phyloP scores from a whole-genome alignment of 2,329 filamentous ascomycete species.

The Bipolaris sorokiniana region DNA sequence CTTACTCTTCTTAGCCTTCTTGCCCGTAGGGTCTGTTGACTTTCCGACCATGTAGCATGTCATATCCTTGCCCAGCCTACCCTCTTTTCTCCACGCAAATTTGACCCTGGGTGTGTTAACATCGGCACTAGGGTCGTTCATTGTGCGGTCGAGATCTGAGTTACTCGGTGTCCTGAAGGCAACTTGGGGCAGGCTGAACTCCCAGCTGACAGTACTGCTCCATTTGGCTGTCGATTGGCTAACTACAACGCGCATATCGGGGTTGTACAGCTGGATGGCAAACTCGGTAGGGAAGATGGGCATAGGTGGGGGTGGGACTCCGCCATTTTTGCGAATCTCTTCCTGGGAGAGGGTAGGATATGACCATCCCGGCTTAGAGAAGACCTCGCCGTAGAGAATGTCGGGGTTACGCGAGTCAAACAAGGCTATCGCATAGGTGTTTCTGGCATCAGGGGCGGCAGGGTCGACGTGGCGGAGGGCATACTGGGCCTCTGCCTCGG shows the following conservation, averaged over 20 bases:
- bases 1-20: conserved; percentile 70
- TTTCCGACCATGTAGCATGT: conserved; percentile 86
- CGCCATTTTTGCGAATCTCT: conserved; percentile 74
- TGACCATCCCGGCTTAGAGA: conserved; percentile 83
- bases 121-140: conserved; percentile 63
- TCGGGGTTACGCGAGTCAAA: conserved; percentile 82
- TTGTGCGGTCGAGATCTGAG: conserved; percentile 77
- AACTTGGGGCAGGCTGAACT: conserved; percentile 88
- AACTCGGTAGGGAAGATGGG: conserved; percentile 80
- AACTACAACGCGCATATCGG: conserved; percentile 80
- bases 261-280: conserved; percentile 89
- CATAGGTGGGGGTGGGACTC: conserved; percentile 67
- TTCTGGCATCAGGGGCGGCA: conserved; percentile 69
- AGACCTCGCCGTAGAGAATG: conserved; percentile 84
- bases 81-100: conserved; percentile 90
- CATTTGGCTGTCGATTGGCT: conserved; percentile 76
- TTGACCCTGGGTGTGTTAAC: conserved; percentile 70
- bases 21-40: conserved; percentile 68
- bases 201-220: conserved; percentile 82
- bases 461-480: conserved; percentile 79
- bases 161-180: conserved; percentile 81
- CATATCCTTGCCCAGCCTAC: conserved; percentile 83
- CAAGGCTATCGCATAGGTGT: conserved; percentile 85
- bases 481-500: conserved; percentile 80
- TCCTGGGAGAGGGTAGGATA: conserved; percentile 82